phyloP scores from a whole-genome alignment of 2,329 filamentous ascomycete genomes.

The Neofusicoccum sp. region DNA sequence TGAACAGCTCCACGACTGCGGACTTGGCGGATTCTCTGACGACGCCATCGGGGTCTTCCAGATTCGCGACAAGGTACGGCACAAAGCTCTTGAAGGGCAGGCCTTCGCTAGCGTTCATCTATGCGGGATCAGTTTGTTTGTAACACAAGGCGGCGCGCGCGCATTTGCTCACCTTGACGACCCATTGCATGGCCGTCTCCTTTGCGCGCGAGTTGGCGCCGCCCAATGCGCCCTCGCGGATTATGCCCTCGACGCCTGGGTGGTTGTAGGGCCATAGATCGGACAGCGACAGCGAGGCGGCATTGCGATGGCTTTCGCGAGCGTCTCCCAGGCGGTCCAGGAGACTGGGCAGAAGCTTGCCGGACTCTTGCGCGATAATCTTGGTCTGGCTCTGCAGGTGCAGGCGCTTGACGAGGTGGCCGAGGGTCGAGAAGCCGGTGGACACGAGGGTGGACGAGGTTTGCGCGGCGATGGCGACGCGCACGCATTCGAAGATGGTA shows the following conservation, averaged over 20 bases:
- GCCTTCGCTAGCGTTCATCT: conserved; percentile 79
- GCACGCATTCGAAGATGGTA: conserved; percentile 78
- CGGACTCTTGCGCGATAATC: conserved; percentile 66
- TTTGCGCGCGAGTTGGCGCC: conserved; percentile 83
- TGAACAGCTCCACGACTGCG: conserved; percentile 83
- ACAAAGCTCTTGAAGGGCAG: conserved; percentile 83
- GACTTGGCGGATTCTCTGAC: conserved; percentile 82
- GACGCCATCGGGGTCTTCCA: conserved; percentile 86
- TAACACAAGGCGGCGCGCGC: conserved; percentile 20
- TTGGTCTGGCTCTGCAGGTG: conserved; percentile 79
- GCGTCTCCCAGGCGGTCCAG: conserved; percentile 83
- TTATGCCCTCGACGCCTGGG: conserved; percentile 72
- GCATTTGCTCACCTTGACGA: conserved; percentile 60
- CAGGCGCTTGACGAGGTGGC: conserved; percentile 82
- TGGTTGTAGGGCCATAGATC: conserved; percentile 72
- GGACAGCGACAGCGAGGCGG: conserved; percentile 71
- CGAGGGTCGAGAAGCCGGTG: conserved; percentile 82
- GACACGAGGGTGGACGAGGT: conserved; percentile 72
- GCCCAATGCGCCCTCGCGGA: conserved; percentile 74
- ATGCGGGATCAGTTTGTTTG: conserved; percentile 22
- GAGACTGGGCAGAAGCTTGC: conserved; percentile 69
- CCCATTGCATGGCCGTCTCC: conserved; percentile 80
- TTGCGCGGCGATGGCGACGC: conserved; percentile 70
- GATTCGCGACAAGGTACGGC: conserved; percentile 74
- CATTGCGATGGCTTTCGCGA: conserved; percentile 77